These are phyloP conservation scores for Rhizoctonia solani DNA, from an alignment of 1,284 basidiomycete species.

Conservation along the genomic window DNA sequence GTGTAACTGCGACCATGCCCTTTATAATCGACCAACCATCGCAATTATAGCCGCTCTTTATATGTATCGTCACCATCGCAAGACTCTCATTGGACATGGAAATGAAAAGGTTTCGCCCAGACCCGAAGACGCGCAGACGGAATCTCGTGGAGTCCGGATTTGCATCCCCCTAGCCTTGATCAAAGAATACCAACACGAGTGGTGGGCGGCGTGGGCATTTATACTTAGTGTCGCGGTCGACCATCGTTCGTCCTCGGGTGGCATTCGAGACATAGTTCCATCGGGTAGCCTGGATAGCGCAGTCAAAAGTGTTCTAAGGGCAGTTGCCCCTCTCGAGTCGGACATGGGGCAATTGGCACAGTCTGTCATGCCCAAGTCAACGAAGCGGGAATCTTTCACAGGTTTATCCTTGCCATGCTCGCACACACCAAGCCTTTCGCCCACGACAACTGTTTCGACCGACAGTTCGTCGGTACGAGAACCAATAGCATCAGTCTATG, in stretches of 20 bases:
- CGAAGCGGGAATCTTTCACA: conserved; percentile 30
- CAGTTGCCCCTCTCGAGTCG: too few species aligned
- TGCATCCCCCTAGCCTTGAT: conserved; percentile 61
- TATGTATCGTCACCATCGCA: conserved; percentile 52
- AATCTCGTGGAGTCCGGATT: conserved; percentile 55
- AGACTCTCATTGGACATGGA: conserved; percentile 43
- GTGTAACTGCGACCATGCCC: conserved; percentile 12
- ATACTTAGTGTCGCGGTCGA: conserved; percentile 34
- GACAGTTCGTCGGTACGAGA: neutral
- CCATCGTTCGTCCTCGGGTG: neutral
- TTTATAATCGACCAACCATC: neutral
- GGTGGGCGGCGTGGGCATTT: conserved; percentile 43
- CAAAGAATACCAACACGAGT: conserved; percentile 30
- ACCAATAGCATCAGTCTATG: neutral
- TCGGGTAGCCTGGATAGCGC: neutral
- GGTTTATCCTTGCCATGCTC: neutral
- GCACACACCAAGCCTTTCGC: neutral
- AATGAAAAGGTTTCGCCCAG: neutral
- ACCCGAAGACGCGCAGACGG: conserved; percentile 44
- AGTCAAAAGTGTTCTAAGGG: neutral
- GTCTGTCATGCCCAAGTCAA: conserved; percentile 35
- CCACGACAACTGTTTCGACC: neutral
- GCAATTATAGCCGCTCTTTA: conserved; percentile 51
- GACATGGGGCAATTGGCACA: too few species aligned
- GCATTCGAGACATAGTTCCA: neutral